phyloP scores from a whole-genome alignment of 106 monocot species.

The Agapanthus africanus region DNA sequence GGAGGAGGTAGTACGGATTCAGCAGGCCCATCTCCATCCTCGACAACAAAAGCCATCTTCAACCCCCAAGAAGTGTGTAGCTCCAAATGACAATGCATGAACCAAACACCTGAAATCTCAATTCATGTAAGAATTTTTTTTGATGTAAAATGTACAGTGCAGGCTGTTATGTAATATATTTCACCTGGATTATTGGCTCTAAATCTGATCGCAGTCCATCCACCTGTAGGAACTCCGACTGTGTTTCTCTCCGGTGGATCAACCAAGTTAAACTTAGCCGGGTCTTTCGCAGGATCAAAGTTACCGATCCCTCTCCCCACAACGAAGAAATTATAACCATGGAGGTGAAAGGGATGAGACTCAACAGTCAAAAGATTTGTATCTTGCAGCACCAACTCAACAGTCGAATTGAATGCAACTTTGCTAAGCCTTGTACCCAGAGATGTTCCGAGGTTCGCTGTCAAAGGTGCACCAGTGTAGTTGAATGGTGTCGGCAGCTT shows the following conservation, averaged over 20 bases:
- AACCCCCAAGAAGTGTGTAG: constrained; percentile 54
- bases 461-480: constrained; percentile 23
- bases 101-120: constrained; percentile 59
- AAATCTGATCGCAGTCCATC: constrained; percentile 28
- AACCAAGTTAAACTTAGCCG: constrained; percentile 20
- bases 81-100: constrained; percentile 43
- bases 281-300: constrained; percentile 17
- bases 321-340: constrained; percentile 29
- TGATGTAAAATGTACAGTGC: neutral
- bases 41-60: constrained; percentile 61
- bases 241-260: constrained; percentile 31
- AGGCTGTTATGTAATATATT: neutral
- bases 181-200: constrained; percentile 25
- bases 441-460: constrained; percentile 18
- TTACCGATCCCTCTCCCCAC: constrained; percentile 23
- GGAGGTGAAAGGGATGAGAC: constrained; percentile 24
- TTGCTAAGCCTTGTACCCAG: constrained; percentile 18
- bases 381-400: constrained; percentile 25
- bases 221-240: constrained; percentile 22
- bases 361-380: constrained; percentile 19
- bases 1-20: constrained; percentile 51
- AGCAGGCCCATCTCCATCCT: constrained; percentile 43
- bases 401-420: constrained; percentile 14
- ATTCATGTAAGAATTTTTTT: neutral
- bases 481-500: constrained; percentile 15